These are phyloP conservation scores for Petunia secreta DNA, from an alignment of 257 asterid genomes.

Conservation along the genomic window DNA sequence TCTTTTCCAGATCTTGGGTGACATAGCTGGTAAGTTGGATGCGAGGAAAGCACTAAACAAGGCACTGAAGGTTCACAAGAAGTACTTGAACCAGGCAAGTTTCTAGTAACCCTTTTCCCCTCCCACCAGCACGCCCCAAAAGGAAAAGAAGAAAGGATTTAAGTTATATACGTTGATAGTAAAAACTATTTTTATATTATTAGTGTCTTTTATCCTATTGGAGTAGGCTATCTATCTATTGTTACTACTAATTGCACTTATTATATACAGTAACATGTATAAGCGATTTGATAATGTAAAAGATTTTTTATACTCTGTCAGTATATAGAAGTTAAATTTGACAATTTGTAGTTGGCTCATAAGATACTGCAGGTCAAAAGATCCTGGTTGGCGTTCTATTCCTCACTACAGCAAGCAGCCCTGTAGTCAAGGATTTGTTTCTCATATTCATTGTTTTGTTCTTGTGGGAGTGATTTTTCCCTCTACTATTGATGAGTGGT, in stretches of 20 bases:
- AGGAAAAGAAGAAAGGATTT: neutral
- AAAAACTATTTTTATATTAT: too few relatives aligned
- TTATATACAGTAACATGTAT: too few relatives aligned
- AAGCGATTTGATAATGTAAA: neutral
- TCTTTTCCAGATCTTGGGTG: constrained; percentile 70
- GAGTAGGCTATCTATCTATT: neutral
- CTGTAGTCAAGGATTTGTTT: neutral
- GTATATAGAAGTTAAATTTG: neutral
- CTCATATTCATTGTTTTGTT: neutral
- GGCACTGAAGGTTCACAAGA: constrained; percentile 81
- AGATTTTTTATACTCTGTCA: neutral
- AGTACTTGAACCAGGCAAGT: constrained; percentile 80
- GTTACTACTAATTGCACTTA: neutral
- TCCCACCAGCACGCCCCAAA: neutral
- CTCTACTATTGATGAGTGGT: neutral
- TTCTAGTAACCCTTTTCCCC: neutral
- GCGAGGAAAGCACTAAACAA: constrained; percentile 76
- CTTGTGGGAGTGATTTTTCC: neutral
- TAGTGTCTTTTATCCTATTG: neutral
- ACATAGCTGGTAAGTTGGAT: constrained; percentile 87
- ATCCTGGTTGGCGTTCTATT: constrained; percentile 20
- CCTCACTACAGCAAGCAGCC: neutral
- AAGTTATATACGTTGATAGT: neutral
- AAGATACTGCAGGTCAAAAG: constrained; percentile 15
- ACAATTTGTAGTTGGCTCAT: neutral